Evolutionary conservation across 176 grass and related monocot species (phyloP).

Genomic region (Triticum monococcum): DNA sequence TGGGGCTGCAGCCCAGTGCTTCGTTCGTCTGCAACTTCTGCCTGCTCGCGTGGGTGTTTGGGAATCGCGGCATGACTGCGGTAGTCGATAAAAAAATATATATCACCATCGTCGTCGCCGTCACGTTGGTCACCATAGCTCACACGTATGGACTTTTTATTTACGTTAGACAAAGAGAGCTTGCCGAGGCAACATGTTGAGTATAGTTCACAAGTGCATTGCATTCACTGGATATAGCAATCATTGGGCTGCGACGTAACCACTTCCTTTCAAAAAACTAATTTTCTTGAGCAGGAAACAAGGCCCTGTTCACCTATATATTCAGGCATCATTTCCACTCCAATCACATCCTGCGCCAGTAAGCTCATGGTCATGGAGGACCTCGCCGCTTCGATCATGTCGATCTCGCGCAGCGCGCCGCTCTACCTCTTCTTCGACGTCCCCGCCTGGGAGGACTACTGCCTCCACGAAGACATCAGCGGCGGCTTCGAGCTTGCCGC

Average conservation of each 20-base stretch:
- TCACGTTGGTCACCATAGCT: too few relatives aligned
- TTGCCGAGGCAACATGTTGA: constrained; percentile 23
- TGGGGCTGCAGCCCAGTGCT: constrained; percentile 21
- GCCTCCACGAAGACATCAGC: not conserved
- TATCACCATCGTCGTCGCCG: too few relatives aligned
- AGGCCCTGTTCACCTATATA: not conserved
- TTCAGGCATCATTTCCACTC: not conserved
- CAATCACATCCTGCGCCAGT: not conserved
- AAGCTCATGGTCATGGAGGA: constrained; percentile 10
- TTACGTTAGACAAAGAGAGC: not conserved
- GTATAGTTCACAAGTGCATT: not conserved
- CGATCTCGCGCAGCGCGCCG: constrained; percentile 41
- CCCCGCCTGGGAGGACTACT: not conserved
- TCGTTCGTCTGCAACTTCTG: not conserved
- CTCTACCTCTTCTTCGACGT: constrained; percentile 41
- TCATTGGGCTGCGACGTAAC: not conserved
- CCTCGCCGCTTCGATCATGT: constrained; percentile 32
- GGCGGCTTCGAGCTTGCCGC: not conserved
- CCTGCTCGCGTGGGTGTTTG: not conserved
- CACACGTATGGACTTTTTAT: too few relatives aligned
- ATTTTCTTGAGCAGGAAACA: too few relatives aligned
- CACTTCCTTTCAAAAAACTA: too few relatives aligned
- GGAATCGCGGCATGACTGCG: not conserved
- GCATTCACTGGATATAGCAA: not conserved
- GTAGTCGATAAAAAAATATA: not conserved